phyloP scores from a whole-genome alignment of 345 rosid genomes.

The Salix viminalis region DNA sequence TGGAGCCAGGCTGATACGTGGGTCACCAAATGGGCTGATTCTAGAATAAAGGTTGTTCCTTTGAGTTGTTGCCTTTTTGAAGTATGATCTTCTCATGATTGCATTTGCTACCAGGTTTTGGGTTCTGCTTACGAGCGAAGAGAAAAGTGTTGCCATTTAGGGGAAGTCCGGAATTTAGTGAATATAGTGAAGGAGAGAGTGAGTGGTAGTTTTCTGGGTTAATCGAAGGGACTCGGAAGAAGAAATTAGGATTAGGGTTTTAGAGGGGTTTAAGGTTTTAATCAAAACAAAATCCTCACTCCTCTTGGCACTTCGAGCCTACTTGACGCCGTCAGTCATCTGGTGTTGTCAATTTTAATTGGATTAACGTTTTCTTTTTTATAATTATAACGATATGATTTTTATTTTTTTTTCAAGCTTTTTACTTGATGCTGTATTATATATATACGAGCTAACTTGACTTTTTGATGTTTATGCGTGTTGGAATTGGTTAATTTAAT shows the following conservation, averaged over 20 bases:
- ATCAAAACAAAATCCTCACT: too few relatives aligned
- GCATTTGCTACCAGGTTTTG: slow-evolving; percentile 10
- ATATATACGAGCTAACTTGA: too few relatives aligned
- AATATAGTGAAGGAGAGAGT: neutral
- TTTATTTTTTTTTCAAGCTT: too few relatives aligned
- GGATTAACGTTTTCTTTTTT: too few relatives aligned
- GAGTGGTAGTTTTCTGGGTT: too few relatives aligned
- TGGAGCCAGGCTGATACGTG: slow-evolving; percentile 25
- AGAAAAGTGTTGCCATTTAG: neutral
- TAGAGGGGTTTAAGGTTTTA: neutral
- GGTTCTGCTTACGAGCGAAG: slow-evolving; percentile 5
- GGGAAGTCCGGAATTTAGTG: neutral
- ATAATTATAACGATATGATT: too few relatives aligned
- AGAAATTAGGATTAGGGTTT: neutral
- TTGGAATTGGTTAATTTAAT: too few relatives aligned
- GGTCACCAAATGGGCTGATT: slow-evolving; percentile 35
- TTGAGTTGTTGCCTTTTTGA: neutral
- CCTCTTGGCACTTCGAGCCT: too few relatives aligned
- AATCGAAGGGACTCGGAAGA: neutral
- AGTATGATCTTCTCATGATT: slow-evolving; percentile 5
- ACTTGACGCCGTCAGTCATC: too few relatives aligned
- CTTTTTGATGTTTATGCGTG: too few relatives aligned
- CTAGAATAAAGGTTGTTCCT: slow-evolving; percentile 26
- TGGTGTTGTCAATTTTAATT: too few relatives aligned
- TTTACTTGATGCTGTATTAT: too few relatives aligned